phyloP scores from a whole-genome alignment of 352 stramenopile genomes.

The Pilasporangium apinafurcum region DNA sequence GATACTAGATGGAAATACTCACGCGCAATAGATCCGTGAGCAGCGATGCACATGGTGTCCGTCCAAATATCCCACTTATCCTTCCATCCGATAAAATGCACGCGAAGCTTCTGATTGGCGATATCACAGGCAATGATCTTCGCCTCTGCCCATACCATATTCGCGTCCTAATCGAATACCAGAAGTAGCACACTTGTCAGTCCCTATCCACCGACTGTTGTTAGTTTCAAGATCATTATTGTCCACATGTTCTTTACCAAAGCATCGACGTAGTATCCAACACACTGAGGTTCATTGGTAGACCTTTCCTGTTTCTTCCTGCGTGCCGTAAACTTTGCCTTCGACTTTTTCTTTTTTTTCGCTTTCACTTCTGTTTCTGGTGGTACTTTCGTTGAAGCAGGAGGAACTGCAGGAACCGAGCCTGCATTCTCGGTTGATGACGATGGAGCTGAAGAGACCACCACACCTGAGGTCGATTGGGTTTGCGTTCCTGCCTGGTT shows the following conservation, averaged over 20 bases:
- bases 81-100: conserved; percentile 68
- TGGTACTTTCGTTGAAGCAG: conserved; percentile 6
- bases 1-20: conserved; percentile 17
- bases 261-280: conserved; percentile 65
- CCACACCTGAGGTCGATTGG: too few species aligned
- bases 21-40: conserved; percentile 48
- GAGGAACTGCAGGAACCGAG: neutral
- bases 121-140: conserved; percentile 63
- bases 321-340: too few species aligned
- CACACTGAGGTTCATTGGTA: conserved; percentile 15
- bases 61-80: conserved; percentile 72
- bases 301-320: neutral
- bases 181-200: neutral
- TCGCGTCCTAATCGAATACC: conserved; percentile 32
- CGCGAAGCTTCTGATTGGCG: conserved; percentile 50
- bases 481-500: too few species aligned
- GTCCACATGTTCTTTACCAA: conserved; percentile 14
- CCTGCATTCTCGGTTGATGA: too few species aligned
- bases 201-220: too few species aligned
- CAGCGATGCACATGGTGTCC: conserved; percentile 54
- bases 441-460: too few species aligned
- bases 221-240: neutral
- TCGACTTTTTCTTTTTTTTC: conserved; percentile 19
- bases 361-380: conserved; percentile 23
- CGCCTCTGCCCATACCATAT: conserved; percentile 64